Conservation (phyloP, 2,329 filamentous ascomycete genomes). For the Cladosporium sp. region DNA sequence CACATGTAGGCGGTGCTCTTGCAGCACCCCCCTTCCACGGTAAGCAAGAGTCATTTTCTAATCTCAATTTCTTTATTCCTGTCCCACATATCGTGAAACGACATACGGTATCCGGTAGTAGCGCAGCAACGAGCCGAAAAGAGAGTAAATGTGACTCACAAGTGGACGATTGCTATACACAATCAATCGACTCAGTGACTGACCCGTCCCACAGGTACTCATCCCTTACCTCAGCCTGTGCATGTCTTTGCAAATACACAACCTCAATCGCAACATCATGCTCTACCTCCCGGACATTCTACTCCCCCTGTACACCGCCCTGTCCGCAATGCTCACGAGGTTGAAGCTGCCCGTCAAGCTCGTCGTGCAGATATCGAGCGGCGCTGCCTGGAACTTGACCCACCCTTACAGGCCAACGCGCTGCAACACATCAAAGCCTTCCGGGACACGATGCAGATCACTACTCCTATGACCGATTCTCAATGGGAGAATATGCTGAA, state of each 20-base stretch:
- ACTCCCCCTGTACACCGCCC: constrained; percentile 30
- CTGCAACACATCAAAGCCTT: constrained; percentile 72
- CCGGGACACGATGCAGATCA: constrained; percentile 70
- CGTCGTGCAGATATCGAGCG: constrained; percentile 71
- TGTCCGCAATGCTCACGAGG: constrained; percentile 62
- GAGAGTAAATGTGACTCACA: not conserved
- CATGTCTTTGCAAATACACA: constrained; percentile 27
- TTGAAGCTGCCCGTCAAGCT: constrained; percentile 62
- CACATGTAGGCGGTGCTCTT: constrained; percentile 14
- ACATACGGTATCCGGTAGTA: not conserved
- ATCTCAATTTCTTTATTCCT: not conserved
- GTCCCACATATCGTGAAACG: not conserved
- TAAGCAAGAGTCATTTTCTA: constrained; percentile 13
- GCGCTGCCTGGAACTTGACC: constrained; percentile 62
- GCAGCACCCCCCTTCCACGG: constrained; percentile 13
- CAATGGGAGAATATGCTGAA: constrained; percentile 67
- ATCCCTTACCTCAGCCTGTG: constrained; percentile 33
- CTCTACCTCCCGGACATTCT: constrained; percentile 19
- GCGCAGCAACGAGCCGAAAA: not conserved
- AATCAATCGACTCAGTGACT: not conserved
- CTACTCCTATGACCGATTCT: constrained; percentile 64
- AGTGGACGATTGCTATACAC: not conserved
- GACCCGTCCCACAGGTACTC: constrained; percentile 24
- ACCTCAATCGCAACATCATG: constrained; percentile 11
- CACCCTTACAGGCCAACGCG: constrained; percentile 62